Percentiles rank a stretch among this genome's conserved stretches.
phyloP scores from a whole-genome alignment of 2,329 filamentous ascomycete genomes.

The Xylariaceae sp. region DNA sequence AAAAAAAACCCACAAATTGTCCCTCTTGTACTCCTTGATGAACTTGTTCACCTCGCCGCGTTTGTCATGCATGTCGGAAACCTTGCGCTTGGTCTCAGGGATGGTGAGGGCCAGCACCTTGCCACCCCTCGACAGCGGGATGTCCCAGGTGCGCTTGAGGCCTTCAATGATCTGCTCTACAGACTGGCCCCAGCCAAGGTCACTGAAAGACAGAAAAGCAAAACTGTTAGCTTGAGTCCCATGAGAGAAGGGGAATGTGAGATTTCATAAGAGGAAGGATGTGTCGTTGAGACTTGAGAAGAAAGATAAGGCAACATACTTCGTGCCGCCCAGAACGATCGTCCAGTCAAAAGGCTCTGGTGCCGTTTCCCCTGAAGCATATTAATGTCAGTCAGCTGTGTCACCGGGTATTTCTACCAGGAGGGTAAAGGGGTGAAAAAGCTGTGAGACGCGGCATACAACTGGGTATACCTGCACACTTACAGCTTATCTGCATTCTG shows the following conservation, averaged over 20 bases:
- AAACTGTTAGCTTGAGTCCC: no score
- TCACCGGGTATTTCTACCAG: background rate
- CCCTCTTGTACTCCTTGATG: slow-evolving; percentile 45
- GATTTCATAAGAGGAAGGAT: no score
- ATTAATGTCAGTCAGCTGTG: no score
- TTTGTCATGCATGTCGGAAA: slow-evolving; percentile 27
- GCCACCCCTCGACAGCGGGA: slow-evolving; percentile 42
- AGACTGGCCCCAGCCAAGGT: slow-evolving; percentile 40
- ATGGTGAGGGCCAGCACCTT: slow-evolving; percentile 60
- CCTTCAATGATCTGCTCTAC: slow-evolving; percentile 41
- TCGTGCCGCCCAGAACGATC: slow-evolving; percentile 59
- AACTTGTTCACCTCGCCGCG: slow-evolving; percentile 45
- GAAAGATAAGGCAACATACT: slow-evolving; percentile 36
- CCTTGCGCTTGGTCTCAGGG: slow-evolving; percentile 42
- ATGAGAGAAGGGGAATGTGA: no score
- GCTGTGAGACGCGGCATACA: background rate
- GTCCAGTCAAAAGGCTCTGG: slow-evolving; percentile 44
- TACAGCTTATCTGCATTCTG: slow-evolving; percentile 21
- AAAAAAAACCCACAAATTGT: slow-evolving; percentile 44
- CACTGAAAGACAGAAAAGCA: no score
- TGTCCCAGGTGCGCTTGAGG: slow-evolving; percentile 46
- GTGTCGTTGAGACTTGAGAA: no score
- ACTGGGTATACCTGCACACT: background rate
- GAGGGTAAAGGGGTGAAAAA: background rate
- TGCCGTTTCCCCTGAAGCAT: slow-evolving; percentile 6